Evolutionary conservation across 169 alveolate genomes (phyloP), one percentile per base, ranked within the genome.

Genomic region (Eimeria acervulina): DNA sequence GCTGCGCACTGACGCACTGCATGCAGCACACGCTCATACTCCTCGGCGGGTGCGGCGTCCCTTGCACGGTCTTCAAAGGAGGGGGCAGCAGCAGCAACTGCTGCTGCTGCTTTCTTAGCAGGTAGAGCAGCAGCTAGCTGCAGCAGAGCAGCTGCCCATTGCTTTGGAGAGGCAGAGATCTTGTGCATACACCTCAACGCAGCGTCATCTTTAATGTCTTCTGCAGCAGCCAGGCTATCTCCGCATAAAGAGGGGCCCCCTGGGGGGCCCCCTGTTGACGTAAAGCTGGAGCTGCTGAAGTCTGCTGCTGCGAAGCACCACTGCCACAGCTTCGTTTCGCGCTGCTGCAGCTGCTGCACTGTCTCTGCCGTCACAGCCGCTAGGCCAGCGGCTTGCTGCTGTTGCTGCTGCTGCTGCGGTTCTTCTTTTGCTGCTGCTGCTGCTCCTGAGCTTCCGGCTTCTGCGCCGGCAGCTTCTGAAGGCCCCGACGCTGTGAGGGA

Each of bases 221-320:
- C 52, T 38, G 84, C 84, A 0, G 59, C 55, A 38, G 59, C 52
- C 7, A 21, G 1, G 26, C 15, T 38, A 12, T 23, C 33, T 28
- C 74, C 28, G 21, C 31, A 28, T n/a, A n/a, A n/a, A 74, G 59
- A 74, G 84, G 63, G 90, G 90, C 70, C 40, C 68, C 90, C 90
- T 7, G 12, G 17, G 8, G 88, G 55, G 51, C 81, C 38, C 81
- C 42, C 47, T 36, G 81, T 12, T 68, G 83, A 1, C 33, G 66
- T 4, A 5, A 31, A 23, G 59, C 42, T 44, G 90, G 70, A 21
- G 90, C 63, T 19, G 88, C 70, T 1, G 42, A 44, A 21, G 68
- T 80, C 28, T 80, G 90, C 90, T 80, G 90, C 90, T 47, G 66
- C 59, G 15, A 80, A 47, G 33, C 90, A 80, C 90, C 90, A 80